phyloP scores from a whole-genome alignment of 2,329 filamentous ascomycete genomes.

The Alternaria atra region DNA sequence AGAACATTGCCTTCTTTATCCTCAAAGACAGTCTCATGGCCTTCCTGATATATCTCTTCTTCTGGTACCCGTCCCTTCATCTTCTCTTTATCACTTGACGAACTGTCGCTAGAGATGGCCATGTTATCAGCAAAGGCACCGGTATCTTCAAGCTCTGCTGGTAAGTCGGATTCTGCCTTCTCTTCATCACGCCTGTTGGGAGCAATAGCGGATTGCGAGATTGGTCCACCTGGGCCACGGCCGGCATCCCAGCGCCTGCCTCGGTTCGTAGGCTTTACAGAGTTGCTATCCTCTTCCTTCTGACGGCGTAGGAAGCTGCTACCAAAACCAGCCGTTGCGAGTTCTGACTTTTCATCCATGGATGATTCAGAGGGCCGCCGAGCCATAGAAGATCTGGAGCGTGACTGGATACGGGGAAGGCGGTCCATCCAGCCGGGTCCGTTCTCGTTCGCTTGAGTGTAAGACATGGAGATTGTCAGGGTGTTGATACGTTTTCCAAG shows the following conservation, averaged over 20 bases:
- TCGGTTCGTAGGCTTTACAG: slow-evolving; percentile 63
- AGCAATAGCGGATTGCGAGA: slow-evolving; percentile 88
- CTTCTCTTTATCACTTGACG: slow-evolving; percentile 47
- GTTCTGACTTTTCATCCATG: slow-evolving; percentile 66
- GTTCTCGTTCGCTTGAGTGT: slow-evolving; percentile 88
- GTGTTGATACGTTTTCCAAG: slow-evolving; percentile 99
- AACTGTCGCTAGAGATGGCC: slow-evolving; percentile 51
- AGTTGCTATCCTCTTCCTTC: slow-evolving; percentile 72
- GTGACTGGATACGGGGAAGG: slow-evolving; percentile 81
- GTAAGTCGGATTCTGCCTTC: slow-evolving; percentile 42
- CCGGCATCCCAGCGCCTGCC: slow-evolving; percentile 75
- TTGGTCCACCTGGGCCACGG: slow-evolving; percentile 82
- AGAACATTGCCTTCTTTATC: slow-evolving; percentile 88
- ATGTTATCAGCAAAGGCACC: slow-evolving; percentile 56
- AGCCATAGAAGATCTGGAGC: slow-evolving; percentile 77
- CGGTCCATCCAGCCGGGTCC: slow-evolving; percentile 95
- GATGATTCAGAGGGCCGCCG: slow-evolving; percentile 69
- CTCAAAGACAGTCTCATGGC: slow-evolving; percentile 80
- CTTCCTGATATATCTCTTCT: slow-evolving; percentile 82
- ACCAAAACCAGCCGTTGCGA: slow-evolving; percentile 72
- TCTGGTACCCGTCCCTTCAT: slow-evolving; percentile 35
- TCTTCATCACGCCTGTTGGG: slow-evolving; percentile 61
- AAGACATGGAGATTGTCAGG: slow-evolving; percentile 92
- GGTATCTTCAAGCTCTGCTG: slow-evolving; percentile 53
- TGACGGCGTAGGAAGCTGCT: slow-evolving; percentile 83